phyloP scores from a whole-genome alignment of 2,329 filamentous ascomycete species.

The Trichoderma pleuroti region DNA sequence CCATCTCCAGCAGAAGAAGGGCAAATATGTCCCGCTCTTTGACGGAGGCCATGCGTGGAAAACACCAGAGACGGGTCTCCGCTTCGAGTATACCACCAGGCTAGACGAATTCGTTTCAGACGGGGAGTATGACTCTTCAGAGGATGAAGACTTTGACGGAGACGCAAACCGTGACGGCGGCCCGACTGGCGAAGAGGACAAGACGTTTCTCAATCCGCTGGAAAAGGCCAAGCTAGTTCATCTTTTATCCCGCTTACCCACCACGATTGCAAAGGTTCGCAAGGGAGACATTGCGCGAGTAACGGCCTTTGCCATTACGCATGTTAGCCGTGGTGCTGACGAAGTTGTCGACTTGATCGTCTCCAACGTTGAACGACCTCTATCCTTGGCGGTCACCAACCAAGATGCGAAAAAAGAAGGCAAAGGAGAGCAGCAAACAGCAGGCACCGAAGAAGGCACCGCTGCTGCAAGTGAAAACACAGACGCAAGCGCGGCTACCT shows the following conservation, averaged over 20 bases:
- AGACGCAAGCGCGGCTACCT: constrained; percentile 68
- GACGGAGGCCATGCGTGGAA: constrained; percentile 77
- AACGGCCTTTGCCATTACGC: constrained; percentile 83
- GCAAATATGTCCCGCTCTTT: constrained; percentile 63
- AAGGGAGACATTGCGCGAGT: constrained; percentile 84
- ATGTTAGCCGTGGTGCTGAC: constrained; percentile 78
- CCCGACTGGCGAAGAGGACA: constrained; percentile 44
- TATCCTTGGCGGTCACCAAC: constrained; percentile 69
- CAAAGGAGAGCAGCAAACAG: constrained; percentile 29
- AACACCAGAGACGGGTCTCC: constrained; percentile 66
- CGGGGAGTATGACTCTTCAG: constrained; percentile 79
- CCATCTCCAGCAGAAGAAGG: constrained; percentile 42
- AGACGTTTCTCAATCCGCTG: constrained; percentile 73
- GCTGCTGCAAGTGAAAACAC: constrained; percentile 38
- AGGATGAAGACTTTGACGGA: constrained; percentile 71
- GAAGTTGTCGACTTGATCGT: constrained; percentile 90
- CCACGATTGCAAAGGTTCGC: constrained; percentile 66
- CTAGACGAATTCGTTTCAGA: constrained; percentile 80
- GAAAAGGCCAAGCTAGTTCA: constrained; percentile 82
- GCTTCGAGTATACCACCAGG: constrained; percentile 74
- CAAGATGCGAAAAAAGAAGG: constrained; percentile 46
- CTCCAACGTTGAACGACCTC: constrained; percentile 73
- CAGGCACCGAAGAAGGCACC: constrained; percentile 33
- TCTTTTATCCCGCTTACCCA: constrained; percentile 77
- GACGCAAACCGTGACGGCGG: constrained; percentile 49